Evolutionary conservation across 2,329 filamentous ascomycete genomes (phyloP).

Genomic region (Trichophyton verrucosum): DNA sequence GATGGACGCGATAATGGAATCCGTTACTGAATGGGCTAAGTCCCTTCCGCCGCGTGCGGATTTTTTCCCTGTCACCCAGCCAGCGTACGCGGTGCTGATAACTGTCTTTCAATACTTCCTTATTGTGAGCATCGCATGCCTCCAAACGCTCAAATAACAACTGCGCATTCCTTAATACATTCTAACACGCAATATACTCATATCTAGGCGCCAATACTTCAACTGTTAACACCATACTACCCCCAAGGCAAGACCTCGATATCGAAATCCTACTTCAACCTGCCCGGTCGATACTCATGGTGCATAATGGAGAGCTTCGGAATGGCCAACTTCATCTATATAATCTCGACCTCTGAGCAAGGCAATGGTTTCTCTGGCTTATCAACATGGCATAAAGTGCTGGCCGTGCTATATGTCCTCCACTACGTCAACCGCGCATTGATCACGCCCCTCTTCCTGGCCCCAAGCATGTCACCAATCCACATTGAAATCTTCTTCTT

Average conservation of each 20-base stretch:
- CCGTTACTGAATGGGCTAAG: conserved; percentile 16
- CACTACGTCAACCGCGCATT: conserved; percentile 90
- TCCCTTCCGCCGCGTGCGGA: conserved; percentile 17
- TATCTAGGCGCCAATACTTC: conserved; percentile 54
- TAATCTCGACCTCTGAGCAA: conserved; percentile 55
- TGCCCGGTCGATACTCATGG: conserved; percentile 85
- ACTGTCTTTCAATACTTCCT: conserved; percentile 34
- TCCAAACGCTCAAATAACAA: neutral
- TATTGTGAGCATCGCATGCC: conserved; percentile 27
- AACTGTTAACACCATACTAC: conserved; percentile 72
- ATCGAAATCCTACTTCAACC: conserved; percentile 53
- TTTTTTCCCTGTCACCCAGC: conserved; percentile 27
- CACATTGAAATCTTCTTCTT: conserved; percentile 54
- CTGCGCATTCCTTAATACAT: neutral
- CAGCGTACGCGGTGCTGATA: conserved; percentile 25
- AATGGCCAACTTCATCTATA: conserved; percentile 65
- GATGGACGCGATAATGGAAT: conserved; percentile 13
- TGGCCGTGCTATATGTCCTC: conserved; percentile 45
- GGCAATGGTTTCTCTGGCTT: conserved; percentile 25
- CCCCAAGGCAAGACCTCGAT: conserved; percentile 87
- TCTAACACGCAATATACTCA: neutral
- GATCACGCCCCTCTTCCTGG: conserved; percentile 61
- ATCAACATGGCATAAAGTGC: conserved; percentile 26
- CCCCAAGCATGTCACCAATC: conserved; percentile 87
- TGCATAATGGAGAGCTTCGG: conserved; percentile 75